A percentile compares a stretch with the other conserved stretches of the same genome.
phyloP scores from a whole-genome alignment of 2,329 filamentous ascomycete genomes.

The Chaetomium strumarium region DNA sequence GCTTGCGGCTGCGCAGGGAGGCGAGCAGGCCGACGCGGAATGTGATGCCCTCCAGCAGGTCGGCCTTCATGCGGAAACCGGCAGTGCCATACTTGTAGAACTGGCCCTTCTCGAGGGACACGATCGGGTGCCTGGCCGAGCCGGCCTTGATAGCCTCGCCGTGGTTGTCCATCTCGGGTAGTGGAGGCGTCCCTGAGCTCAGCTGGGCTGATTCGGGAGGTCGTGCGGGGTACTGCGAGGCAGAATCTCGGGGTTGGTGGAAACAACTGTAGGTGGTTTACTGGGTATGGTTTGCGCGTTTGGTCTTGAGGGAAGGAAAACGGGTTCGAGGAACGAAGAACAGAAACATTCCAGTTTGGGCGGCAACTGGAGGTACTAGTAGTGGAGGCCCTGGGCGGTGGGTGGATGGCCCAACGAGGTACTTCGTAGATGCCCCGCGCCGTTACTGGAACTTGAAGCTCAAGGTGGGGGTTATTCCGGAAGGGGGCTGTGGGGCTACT shows the following conservation, averaged over 20 bases:
- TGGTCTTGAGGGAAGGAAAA: not conserved
- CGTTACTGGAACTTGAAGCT: not conserved
- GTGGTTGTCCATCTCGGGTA: constrained; percentile 40
- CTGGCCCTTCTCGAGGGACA: constrained; percentile 41
- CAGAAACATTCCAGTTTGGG: no score
- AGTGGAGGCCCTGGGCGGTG: not conserved
- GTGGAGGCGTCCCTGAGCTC: not conserved
- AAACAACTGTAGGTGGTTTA: not conserved
- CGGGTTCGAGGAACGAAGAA: no score
- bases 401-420: not conserved
- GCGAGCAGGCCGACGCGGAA: constrained; percentile 90
- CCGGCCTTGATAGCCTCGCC: constrained; percentile 50
- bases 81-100: constrained; percentile 61
- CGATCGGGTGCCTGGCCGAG: constrained; percentile 57
- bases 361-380: no score
- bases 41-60: constrained; percentile 84
- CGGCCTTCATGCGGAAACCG: constrained; percentile 64
- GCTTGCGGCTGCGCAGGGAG: constrained; percentile 80
- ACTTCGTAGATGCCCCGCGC: constrained; percentile 13
- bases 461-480: not conserved
- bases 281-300: not conserved
- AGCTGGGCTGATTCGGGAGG: not conserved
- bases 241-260: no score
- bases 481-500: no score
- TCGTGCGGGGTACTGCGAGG: constrained; percentile 8